phyloP scores from a whole-genome alignment of 208 protist species.

The Wallacemonas rigidus region DNA sequence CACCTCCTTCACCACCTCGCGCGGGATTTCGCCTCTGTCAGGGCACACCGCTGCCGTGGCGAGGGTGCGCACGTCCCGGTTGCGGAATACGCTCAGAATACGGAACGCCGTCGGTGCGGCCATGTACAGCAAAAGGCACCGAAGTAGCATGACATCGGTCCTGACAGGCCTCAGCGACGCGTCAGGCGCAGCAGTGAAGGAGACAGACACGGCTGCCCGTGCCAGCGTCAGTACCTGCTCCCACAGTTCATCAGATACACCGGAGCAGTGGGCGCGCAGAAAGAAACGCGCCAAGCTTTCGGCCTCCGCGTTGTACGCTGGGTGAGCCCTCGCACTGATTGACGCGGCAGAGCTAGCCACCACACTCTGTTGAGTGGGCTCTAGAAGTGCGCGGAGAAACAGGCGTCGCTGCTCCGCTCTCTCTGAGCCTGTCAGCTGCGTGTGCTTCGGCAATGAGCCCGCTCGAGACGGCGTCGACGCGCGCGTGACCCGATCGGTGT shows the following conservation, averaged over 20 bases:
- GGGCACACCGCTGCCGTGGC: neutral
- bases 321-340: neutral
- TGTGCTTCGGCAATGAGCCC: neutral
- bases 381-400: constrained; percentile 1
- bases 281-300: neutral
- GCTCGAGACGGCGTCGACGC: neutral
- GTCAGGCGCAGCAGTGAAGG: neutral
- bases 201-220: neutral
- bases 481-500: neutral
- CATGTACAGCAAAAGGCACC: constrained; percentile 7
- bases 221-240: constrained; percentile 10
- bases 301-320: neutral
- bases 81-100: constrained; percentile 9
- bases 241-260: neutral
- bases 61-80: constrained; percentile 7
- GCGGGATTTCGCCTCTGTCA: neutral
- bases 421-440: neutral
- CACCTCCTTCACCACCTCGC: constrained; percentile 10
- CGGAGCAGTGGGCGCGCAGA: constrained; percentile 3
- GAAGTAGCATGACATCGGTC: constrained; percentile 4
- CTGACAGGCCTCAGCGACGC: neutral
- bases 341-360: too few relatives aligned
- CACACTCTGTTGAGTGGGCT: neutral
- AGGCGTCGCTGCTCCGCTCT: neutral
- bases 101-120: neutral